Percentiles rank a stretch among this genome's conserved stretches.
phyloP scores from a whole-genome alignment of 1,139 yeast species.

The Sugiyamaella pinicola region DNA sequence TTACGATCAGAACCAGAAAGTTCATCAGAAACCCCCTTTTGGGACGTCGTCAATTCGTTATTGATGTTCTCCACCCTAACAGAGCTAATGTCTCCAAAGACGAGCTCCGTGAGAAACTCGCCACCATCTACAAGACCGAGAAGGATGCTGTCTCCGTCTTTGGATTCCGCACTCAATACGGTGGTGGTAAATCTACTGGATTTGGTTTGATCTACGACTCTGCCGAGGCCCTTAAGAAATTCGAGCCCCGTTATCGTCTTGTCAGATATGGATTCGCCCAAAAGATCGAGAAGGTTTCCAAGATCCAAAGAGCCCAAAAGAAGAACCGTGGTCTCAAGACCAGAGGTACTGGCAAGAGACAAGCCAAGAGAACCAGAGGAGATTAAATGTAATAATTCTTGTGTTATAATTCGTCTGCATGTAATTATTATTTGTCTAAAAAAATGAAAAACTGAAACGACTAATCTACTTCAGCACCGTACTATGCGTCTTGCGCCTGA shows the following conservation, averaged over 20 bases:
- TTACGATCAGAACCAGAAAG: slow-evolving; percentile 99
- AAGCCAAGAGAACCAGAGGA: slow-evolving; percentile 62
- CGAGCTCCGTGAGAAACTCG: slow-evolving; percentile 97
- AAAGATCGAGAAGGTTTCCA: slow-evolving; percentile 95
- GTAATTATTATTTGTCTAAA: slow-evolving; percentile 17
- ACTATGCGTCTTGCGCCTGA: neutral
- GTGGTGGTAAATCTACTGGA: slow-evolving; percentile 99
- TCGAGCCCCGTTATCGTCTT: slow-evolving; percentile 99
- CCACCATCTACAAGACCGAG: slow-evolving; percentile 96
- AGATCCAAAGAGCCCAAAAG: slow-evolving; percentile 99
- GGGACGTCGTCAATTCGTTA: slow-evolving; percentile 99
- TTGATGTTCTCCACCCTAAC: slow-evolving; percentile 99
- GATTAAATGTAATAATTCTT: slow-evolving; percentile 26
- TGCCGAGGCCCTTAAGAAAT: slow-evolving; percentile 95
- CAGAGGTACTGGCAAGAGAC: slow-evolving; percentile 97
- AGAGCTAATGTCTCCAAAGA: slow-evolving; percentile 99
- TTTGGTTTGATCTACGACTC: slow-evolving; percentile 99
- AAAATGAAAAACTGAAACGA: slow-evolving; percentile 15
- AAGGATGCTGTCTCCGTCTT: slow-evolving; percentile 98
- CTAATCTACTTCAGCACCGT: neutral
- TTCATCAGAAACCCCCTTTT: slow-evolving; percentile 99
- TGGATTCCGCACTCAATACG: slow-evolving; percentile 99
- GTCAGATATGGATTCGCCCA: slow-evolving; percentile 98
- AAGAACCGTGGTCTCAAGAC: slow-evolving; percentile 99
- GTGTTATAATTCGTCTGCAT: slow-evolving; percentile 19